phyloP scores from a whole-genome alignment of 2,329 filamentous ascomycete genomes.

The Xylariomycetidae sp. region DNA sequence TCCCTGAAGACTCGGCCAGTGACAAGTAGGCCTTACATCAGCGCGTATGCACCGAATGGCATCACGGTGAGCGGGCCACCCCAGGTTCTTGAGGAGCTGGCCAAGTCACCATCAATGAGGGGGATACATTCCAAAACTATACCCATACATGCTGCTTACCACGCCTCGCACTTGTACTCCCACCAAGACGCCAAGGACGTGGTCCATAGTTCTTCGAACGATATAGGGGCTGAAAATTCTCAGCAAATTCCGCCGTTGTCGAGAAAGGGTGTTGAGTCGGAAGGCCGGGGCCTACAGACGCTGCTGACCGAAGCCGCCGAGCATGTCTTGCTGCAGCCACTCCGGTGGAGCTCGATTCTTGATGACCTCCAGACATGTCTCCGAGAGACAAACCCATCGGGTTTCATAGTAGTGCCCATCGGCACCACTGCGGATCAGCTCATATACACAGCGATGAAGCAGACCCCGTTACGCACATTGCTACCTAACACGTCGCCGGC shows the following conservation, averaged over 20 bases:
- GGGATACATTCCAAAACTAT: constrained; percentile 28
- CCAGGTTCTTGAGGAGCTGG: background rate
- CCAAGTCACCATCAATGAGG: too few relatives aligned
- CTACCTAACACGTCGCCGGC: too few relatives aligned
- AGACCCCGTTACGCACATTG: constrained; percentile 11
- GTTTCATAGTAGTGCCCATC: constrained; percentile 9
- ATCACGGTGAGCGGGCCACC: constrained; percentile 8
- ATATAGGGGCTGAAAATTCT: background rate
- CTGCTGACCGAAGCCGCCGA: constrained; percentile 12
- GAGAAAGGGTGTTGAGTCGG: constrained; percentile 3
- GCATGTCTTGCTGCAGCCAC: constrained; percentile 15
- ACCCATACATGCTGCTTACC: constrained; percentile 35
- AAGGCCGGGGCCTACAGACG: constrained; percentile 5
- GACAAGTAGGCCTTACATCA: constrained; percentile 4
- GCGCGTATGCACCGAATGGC: constrained; percentile 4
- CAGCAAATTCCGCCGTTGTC: constrained; percentile 16
- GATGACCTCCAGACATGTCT: constrained; percentile 9
- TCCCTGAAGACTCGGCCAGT: background rate
- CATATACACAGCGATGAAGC: constrained; percentile 11
- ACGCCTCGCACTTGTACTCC: constrained; percentile 24
- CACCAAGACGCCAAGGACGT: constrained; percentile 15
- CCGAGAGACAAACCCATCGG: constrained; percentile 2
- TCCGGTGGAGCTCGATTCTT: constrained; percentile 10
- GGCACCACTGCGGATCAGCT: constrained; percentile 12
- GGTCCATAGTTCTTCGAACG: background rate